Evolutionary conservation across 2,329 filamentous ascomycete species (phyloP).

Genomic region (Plectosphaerella plurivora): DNA sequence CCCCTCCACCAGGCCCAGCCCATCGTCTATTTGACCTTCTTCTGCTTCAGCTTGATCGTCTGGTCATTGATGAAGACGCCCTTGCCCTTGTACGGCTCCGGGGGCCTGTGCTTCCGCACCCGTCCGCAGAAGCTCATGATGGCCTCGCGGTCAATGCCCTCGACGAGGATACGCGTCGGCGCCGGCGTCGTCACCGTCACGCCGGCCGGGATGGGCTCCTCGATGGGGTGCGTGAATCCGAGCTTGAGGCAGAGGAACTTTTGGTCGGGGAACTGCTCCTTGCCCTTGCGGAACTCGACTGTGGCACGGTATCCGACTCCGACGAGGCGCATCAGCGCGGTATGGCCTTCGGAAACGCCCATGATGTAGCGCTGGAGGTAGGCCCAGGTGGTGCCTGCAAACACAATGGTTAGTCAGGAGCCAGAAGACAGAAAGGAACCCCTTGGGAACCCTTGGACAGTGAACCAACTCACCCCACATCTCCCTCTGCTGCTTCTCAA

Average conservation of each 20-base stretch:
- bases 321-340: constrained; percentile 84
- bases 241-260: constrained; percentile 91
- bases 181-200: constrained; percentile 85
- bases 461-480: constrained; percentile 77
- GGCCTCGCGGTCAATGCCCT: constrained; percentile 80
- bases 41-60: constrained; percentile 96
- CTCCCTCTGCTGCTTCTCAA: constrained; percentile 71
- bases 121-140: constrained; percentile 89
- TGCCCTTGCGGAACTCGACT: constrained; percentile 71
- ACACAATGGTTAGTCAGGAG: background rate
- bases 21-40: constrained; percentile 78
- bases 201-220: constrained; percentile 76
- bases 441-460: background rate
- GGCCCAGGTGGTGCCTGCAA: constrained; percentile 77
- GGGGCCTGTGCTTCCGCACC: constrained; percentile 82
- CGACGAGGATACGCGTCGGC: constrained; percentile 84
- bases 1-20: background rate
- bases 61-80: constrained; percentile 97
- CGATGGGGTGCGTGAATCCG: constrained; percentile 92
- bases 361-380: constrained; percentile 88
- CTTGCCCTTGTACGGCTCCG: constrained; percentile 99
- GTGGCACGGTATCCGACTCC: constrained; percentile 93
- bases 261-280: constrained; percentile 74
- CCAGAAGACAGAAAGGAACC: no score
- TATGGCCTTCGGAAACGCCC: constrained; percentile 94